A percentile compares a stretch with the other conserved stretches of the same genome.
Evolutionary conservation across 164 flowering plant species (phyloP).

Genomic region (Taxillus chinensis): DNA sequence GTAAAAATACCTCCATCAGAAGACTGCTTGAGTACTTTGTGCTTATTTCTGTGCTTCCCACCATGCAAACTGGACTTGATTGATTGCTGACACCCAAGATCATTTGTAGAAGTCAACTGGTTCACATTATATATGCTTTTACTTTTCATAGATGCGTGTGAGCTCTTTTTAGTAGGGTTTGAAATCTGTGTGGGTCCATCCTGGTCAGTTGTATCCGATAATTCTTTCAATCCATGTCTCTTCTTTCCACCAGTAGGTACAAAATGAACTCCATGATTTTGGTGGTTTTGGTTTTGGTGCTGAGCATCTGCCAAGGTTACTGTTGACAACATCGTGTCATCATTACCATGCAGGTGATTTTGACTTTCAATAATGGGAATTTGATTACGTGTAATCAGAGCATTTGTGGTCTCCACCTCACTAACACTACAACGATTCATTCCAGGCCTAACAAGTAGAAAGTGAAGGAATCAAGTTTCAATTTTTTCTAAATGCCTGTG

Average conservation of each 20-base stretch:
- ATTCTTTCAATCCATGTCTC: conserved; percentile 32
- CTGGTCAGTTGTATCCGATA: conserved; percentile 17
- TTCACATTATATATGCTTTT: conserved; percentile 34
- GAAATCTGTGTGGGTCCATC: conserved; percentile 18
- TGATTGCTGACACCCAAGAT: conserved; percentile 19
- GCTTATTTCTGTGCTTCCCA: conserved; percentile 33
- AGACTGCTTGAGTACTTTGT: conserved; percentile 17
- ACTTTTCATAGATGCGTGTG: conserved; percentile 29
- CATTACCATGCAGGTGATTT: conserved; percentile 21
- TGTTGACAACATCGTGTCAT: conserved; percentile 18
- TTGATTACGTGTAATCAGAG: conserved; percentile 40
- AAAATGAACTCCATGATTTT: conserved; percentile 12
- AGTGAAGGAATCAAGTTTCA: no score
- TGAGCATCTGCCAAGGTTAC: conserved; percentile 15
- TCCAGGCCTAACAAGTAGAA: conserved; percentile 51
- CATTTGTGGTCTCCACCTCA: conserved; percentile 75
- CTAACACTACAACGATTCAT: conserved; percentile 65
- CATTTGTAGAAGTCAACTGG: conserved; percentile 21
- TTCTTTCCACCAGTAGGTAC: conserved; percentile 32
- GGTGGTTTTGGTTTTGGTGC: conserved; percentile 22
- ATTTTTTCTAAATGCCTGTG: no score
- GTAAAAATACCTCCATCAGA: conserved; percentile 45
- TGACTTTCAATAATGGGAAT: conserved; percentile 31
- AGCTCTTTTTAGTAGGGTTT: conserved; percentile 30
- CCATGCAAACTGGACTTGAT: conserved; percentile 24